Base-by-base conservation (phyloP, 495 filamentous ascomycete species). In the Trichoderma reesei region DNA sequence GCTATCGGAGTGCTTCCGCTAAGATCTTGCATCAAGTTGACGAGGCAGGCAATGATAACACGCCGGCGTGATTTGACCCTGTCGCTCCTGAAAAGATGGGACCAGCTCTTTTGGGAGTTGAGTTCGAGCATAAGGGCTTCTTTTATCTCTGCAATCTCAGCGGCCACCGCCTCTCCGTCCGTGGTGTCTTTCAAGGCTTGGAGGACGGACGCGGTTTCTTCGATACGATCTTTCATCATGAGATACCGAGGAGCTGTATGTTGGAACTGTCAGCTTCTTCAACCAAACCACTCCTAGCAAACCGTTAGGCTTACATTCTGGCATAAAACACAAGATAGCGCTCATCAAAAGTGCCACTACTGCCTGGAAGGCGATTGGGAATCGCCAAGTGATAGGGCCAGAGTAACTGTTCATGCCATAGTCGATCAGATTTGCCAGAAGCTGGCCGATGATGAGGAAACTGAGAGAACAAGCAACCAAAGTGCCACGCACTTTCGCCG, bases 401-500 rank as follows among this genome's bases (percentile, higher is more conserved):
- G 70, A 71, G 63, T 81, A 81, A 64, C 81, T 67, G 70, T 86
- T 76, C 7, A 85, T 88, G 14, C 70, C 84, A 66, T 88, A 88
- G 68, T 83, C 82, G 63, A 90, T 83, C 64, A 83, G 85, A n/a
- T 85, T 83, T 14, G 87, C 86, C 42, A 88, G 63, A 76, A 90
- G 88, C 70, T 88, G 85, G 76, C 89, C 89, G 31, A 83, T 84
- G 2, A 84, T 82, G 41, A 90, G 86, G 65, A 85, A 79, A 67
- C 84, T 86, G 67, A 90, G 90, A 69, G 92, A 88, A 62, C 92
- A 91, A 75, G 89, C 92, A 70, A 95, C 91, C 59, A 90, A 80
- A 20, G 84, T 83, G 72, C 87, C 87, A 70, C 87, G 84, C 59
- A 88, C 82, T 67, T 82, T 83, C 73, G 82, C 82, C 26, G 86